Evolutionary conservation across 495 filamentous ascomycete genomes (phyloP).

Genomic region (Aspergillus cavernicola): DNA sequence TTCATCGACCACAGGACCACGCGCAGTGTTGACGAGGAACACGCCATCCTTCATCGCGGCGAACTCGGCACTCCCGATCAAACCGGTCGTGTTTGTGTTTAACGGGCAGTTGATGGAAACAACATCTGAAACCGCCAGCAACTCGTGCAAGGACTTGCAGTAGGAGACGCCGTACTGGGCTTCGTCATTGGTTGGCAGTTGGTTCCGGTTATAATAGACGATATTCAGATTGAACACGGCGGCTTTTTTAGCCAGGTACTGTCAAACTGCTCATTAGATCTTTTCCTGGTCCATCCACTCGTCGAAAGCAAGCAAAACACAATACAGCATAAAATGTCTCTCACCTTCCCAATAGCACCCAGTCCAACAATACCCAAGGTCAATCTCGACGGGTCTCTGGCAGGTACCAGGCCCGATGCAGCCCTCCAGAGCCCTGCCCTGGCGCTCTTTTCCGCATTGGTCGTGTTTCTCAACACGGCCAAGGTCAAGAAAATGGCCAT

Average conservation of each 20-base stretch:
- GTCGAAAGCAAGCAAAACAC: no score
- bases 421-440: constrained; percentile 35
- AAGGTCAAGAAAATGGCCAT: constrained; percentile 63
- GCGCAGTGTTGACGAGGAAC: constrained; percentile 60
- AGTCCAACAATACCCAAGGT: constrained; percentile 57
- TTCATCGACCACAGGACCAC: constrained; percentile 60
- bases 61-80: constrained; percentile 51
- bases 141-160: constrained; percentile 11
- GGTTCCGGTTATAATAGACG: constrained; percentile 55
- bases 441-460: no score
- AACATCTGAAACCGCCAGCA: constrained; percentile 56
- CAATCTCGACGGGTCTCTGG: constrained; percentile 47
- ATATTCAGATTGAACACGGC: constrained; percentile 37
- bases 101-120: constrained; percentile 61
- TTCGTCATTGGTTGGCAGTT: constrained; percentile 37
- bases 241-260: constrained; percentile 23
- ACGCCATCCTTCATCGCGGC: constrained; percentile 58
- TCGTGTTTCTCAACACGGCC: no score
- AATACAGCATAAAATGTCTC: no score
- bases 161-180: constrained; percentile 4
- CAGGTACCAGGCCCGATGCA: constrained; percentile 41
- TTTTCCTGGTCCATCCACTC: no score
- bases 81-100: constrained; percentile 41
- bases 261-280: neutral
- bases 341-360: constrained; percentile 63